phyloP scores from a whole-genome alignment of 1,284 basidiomycete species.

The Cystobasidium slooffiae region DNA sequence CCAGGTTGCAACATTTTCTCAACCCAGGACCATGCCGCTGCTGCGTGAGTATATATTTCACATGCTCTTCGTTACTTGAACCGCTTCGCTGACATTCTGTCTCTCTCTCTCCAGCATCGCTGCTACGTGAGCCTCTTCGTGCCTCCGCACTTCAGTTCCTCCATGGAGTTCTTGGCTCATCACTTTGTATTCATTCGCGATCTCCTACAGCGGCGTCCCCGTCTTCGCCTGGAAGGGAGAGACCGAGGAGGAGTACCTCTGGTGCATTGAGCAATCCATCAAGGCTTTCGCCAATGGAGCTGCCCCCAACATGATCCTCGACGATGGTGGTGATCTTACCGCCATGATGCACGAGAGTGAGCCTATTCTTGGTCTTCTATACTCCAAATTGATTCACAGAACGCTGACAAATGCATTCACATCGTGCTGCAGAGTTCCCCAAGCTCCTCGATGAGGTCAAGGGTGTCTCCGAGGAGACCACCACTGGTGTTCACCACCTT shows the following conservation, averaged over 20 bases:
- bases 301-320: constrained; percentile 97
- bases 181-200: background rate
- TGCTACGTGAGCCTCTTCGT: constrained; percentile 26
- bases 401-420: background rate
- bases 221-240: constrained; percentile 99
- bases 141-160: background rate
- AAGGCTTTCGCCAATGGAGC: constrained; percentile 71
- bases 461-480: constrained; percentile 98
- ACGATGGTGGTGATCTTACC: constrained; percentile 98
- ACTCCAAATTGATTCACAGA: background rate
- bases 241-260: constrained; percentile 97
- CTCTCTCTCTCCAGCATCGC: constrained; percentile 26
- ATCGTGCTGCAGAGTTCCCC: constrained; percentile 66
- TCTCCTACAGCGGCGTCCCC: constrained; percentile 71
- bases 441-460: constrained; percentile 82
- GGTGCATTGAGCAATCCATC: constrained; percentile 96
- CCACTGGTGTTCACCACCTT: constrained; percentile 98
- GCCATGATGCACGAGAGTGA: constrained; percentile 83
- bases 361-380: background rate
- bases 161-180: background rate
- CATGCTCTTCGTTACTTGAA: background rate
- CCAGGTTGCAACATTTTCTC: constrained; percentile 85
- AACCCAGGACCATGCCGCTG: constrained; percentile 95
- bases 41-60: constrained; percentile 69
- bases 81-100: background rate